phyloP scores from a whole-genome alignment of 176 grass and related monocot genomes.

The Eragrostis curvula region DNA sequence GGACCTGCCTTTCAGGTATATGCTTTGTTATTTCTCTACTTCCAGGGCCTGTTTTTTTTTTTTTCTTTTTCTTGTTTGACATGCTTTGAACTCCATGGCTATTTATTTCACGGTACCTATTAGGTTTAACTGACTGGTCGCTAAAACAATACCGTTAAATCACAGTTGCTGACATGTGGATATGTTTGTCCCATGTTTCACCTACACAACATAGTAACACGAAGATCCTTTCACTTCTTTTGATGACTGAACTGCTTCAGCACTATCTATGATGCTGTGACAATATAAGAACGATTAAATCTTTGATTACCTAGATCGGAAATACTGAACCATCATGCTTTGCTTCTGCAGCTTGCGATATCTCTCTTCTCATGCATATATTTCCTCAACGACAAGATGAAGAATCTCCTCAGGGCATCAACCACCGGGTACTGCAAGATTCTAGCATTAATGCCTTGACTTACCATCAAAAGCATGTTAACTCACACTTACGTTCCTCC shows the following conservation, averaged over 20 bases:
- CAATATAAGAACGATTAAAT: not conserved
- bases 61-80: conserved; percentile 36
- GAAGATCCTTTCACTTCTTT: not conserved
- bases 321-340: conserved; percentile 26
- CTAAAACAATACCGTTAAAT: not conserved
- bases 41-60: conserved; percentile 9
- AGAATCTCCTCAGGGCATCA: conserved; percentile 75
- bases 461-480: conserved; percentile 23
- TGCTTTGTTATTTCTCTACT: conserved; percentile 26
- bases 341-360: conserved; percentile 74
- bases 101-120: not conserved
- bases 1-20: conserved; percentile 97
- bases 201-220: not conserved
- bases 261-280: not conserved
- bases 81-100: conserved; percentile 1
- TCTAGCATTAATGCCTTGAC: not conserved
- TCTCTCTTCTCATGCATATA: conserved; percentile 91
- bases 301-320: not conserved
- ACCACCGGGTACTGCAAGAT: conserved; percentile 66
- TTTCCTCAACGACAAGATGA: conserved; percentile 99
- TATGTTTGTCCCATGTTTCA: not conserved
- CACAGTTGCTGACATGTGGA: not conserved
- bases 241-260: not conserved
- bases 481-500: conserved; percentile 32
- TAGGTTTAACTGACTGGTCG: not conserved